These are phyloP conservation scores for Phylloporus gajari DNA, from an alignment of 1,284 basidiomycete genomes.

Conservation along the genomic window DNA sequence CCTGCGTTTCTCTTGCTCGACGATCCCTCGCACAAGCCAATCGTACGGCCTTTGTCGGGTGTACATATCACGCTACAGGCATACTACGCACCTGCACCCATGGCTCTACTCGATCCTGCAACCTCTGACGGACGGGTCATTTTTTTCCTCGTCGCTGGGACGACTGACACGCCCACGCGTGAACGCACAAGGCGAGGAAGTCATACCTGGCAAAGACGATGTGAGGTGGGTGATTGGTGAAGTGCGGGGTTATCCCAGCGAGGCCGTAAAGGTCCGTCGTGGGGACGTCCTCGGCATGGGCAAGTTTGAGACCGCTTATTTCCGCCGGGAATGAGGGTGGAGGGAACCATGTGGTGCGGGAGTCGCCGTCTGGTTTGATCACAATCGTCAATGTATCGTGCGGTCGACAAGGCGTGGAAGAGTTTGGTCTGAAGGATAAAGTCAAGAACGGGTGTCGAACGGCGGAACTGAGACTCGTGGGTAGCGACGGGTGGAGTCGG, in stretches of 20 bases:
- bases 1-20: conserved; percentile 88
- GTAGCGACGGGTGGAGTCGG: too few species aligned
- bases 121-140: conserved; percentile 73
- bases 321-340: too few species aligned
- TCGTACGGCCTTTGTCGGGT: conserved; percentile 91
- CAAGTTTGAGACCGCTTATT: conserved; percentile 85
- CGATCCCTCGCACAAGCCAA: conserved; percentile 55
- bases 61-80: conserved; percentile 85
- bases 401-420: too few species aligned
- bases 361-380: too few species aligned
- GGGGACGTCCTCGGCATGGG: conserved; percentile 97
- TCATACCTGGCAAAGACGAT: conserved; percentile 87
- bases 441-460: too few species aligned
- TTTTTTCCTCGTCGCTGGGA: conserved; percentile 86
- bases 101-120: conserved; percentile 95
- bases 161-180: conserved; percentile 71
- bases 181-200: conserved; percentile 62
- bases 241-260: conserved; percentile 87
- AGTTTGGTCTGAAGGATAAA: too few species aligned
- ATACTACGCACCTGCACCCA: conserved; percentile 95
- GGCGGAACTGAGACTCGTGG: too few species aligned
- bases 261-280: conserved; percentile 93
- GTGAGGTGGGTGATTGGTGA: conserved; percentile 84
- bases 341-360: too few species aligned
- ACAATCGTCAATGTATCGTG: too few species aligned